These are phyloP conservation scores for Cyberlindnera subsufficiens DNA, from an alignment of 805 yeast species.

Conservation along the genomic window DNA sequence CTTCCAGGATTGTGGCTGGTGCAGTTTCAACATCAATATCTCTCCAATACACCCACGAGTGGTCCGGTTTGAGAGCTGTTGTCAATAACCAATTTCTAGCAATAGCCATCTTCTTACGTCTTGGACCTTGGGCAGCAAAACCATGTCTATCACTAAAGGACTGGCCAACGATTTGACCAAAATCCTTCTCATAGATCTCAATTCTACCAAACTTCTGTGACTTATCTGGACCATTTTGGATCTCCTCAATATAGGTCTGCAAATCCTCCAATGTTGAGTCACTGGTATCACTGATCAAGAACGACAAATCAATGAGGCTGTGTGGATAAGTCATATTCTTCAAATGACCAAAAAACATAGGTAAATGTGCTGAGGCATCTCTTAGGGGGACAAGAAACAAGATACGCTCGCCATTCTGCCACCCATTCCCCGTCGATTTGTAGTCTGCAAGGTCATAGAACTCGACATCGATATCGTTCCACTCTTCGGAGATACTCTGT, in stretches of 20 bases:
- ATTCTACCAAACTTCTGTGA: slow-evolving; percentile 72
- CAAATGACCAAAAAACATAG: slow-evolving; percentile 84
- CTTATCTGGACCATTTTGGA: slow-evolving; percentile 59
- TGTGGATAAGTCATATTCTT: slow-evolving; percentile 81
- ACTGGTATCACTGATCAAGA: slow-evolving; percentile 83
- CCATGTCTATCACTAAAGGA: slow-evolving; percentile 92
- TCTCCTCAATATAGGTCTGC: slow-evolving; percentile 45
- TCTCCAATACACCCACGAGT: slow-evolving; percentile 95
- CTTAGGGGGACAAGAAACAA: slow-evolving; percentile 85
- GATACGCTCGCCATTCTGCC: slow-evolving; percentile 75
- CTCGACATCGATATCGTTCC: slow-evolving; percentile 40
- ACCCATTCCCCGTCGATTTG: slow-evolving; percentile 64
- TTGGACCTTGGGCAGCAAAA: slow-evolving; percentile 91
- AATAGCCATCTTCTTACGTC: slow-evolving; percentile 91
- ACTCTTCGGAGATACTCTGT: slow-evolving; percentile 18
- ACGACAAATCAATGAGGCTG: slow-evolving; percentile 73
- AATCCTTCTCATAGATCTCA: slow-evolving; percentile 86
- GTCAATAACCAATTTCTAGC: slow-evolving; percentile 93
- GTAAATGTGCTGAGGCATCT: slow-evolving; percentile 87
- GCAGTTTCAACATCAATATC: slow-evolving; percentile 95
- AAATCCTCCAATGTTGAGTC: slow-evolving; percentile 80
- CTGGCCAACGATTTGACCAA: slow-evolving; percentile 91
- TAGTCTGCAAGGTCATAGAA: slow-evolving; percentile 69
- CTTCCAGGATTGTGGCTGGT: slow-evolving; percentile 81
- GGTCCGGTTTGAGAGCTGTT: slow-evolving; percentile 84